Conservation (phyloP, 1,284 basidiomycete genomes). For the Marasmius tenuissimus region DNA sequence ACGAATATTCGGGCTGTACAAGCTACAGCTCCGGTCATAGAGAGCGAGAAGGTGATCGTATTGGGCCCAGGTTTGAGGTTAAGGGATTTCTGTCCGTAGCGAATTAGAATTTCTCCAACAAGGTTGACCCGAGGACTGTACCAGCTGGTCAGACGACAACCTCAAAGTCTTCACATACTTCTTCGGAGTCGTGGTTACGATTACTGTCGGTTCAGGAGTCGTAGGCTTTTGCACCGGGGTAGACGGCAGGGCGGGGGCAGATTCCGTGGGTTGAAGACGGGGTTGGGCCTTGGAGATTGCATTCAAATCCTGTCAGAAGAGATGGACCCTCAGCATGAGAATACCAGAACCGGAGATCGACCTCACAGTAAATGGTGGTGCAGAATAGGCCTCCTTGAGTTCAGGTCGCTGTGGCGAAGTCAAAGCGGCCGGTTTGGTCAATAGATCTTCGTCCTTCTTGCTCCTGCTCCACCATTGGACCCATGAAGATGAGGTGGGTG, state of each 20-base stretch:
- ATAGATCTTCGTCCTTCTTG: conserved; percentile 31
- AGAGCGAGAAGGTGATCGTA: conserved; percentile 92
- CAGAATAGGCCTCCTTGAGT: conserved; percentile 28
- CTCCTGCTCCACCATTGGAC: conserved; percentile 75
- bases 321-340: neutral
- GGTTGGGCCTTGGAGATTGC: neutral
- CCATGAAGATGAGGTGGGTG: conserved; percentile 68
- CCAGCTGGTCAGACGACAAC: conserved; percentile 37
- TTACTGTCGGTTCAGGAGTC: conserved; percentile 13
- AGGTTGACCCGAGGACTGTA: conserved; percentile 1
- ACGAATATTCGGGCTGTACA: conserved; percentile 95
- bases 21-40: conserved; percentile 83
- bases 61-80: conserved; percentile 90
- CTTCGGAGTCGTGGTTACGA: conserved; percentile 10
- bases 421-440: neutral
- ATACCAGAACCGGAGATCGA: neutral
- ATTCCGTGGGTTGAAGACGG: conserved; percentile 29
- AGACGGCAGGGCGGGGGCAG: conserved; percentile 36
- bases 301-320: neutral
- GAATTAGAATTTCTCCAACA: neutral
- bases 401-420: conserved; percentile 22
- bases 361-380: conserved; percentile 15
- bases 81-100: conserved; percentile 68
- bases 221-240: conserved; percentile 32
- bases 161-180: conserved; percentile 93